These are phyloP conservation scores for Rhododendron ferrugineum DNA, from an alignment of 148 eudicot species.

Conservation along the genomic window DNA sequence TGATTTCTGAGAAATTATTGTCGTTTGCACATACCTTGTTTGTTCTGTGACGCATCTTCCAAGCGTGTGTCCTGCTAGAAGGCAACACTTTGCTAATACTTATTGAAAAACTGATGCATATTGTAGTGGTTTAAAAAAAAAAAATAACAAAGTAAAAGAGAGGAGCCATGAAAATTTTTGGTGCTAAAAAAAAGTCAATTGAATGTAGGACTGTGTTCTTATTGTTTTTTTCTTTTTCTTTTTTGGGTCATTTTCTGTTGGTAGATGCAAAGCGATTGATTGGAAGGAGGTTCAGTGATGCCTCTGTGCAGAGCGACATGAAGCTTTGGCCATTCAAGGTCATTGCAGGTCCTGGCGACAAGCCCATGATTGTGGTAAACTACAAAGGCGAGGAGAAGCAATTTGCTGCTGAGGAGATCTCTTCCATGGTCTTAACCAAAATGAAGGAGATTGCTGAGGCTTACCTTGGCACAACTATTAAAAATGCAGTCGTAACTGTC, in stretches of 20 bases:
- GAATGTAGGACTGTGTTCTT: neutral
- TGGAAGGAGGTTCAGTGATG: conserved; percentile 29
- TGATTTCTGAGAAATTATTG: neutral
- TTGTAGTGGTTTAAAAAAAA: neutral
- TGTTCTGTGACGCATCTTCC: too few relatives aligned
- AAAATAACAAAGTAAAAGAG: neutral
- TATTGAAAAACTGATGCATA: neutral
- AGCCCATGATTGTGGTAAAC: conserved; percentile 27
- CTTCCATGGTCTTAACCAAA: conserved; percentile 32
- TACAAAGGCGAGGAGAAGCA: conserved; percentile 34
- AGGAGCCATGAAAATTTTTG: neutral
- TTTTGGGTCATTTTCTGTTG: too few relatives aligned
- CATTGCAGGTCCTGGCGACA: conserved; percentile 25
- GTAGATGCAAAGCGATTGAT: conserved; percentile 36
- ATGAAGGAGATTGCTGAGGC: conserved; percentile 36
- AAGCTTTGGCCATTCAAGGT: conserved; percentile 32
- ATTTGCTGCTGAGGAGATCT: conserved; percentile 31
- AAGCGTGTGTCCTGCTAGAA: neutral
- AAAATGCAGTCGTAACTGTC: conserved; percentile 32
- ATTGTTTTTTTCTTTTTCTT: neutral
- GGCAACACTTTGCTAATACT: neutral
- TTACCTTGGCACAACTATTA: conserved; percentile 15
- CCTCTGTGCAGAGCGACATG: conserved; percentile 26
- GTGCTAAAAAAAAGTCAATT: neutral
- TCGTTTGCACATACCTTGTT: too few relatives aligned